phyloP scores from a whole-genome alignment of 306 rosid species.

The Cercis canadensis region DNA sequence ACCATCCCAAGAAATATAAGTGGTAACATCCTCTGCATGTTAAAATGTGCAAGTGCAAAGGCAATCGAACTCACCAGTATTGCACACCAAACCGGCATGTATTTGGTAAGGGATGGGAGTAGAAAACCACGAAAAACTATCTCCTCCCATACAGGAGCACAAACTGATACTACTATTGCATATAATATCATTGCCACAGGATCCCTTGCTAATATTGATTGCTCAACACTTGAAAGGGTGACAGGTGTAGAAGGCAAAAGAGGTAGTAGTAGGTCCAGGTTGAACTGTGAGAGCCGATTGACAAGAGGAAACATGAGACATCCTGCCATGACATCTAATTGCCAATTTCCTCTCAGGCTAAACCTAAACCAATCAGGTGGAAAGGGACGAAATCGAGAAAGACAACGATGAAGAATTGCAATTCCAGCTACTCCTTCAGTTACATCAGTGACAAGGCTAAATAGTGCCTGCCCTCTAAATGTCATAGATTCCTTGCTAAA shows the following conservation, averaged over 20 bases:
- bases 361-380: constrained; percentile 95
- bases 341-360: constrained; percentile 85
- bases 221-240: constrained; percentile 87
- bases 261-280: constrained; percentile 75
- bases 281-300: constrained; percentile 82
- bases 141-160: constrained; percentile 99
- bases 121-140: constrained; percentile 92
- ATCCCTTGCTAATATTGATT: constrained; percentile 89
- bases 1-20: constrained; percentile 91
- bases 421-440: constrained; percentile 90
- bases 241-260: constrained; percentile 82
- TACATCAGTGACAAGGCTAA: constrained; percentile 87
- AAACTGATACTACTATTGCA: constrained; percentile 78
- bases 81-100: constrained; percentile 96
- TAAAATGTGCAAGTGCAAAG: constrained; percentile 93
- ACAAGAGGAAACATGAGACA: constrained; percentile 94
- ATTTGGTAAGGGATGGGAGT: constrained; percentile 90
- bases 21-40: constrained; percentile 92
- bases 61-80: constrained; percentile 85
- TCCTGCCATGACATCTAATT: constrained; percentile 76
- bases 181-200: constrained; percentile 88
- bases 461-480: constrained; percentile 84
- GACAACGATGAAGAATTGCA: constrained; percentile 75
- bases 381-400: constrained; percentile 85
- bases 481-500: constrained; percentile 80